Evolutionary conservation across 2,329 filamentous ascomycete species (phyloP), one percentile per base, ranked within the genome.

Genomic region (Clonostachys solani): DNA sequence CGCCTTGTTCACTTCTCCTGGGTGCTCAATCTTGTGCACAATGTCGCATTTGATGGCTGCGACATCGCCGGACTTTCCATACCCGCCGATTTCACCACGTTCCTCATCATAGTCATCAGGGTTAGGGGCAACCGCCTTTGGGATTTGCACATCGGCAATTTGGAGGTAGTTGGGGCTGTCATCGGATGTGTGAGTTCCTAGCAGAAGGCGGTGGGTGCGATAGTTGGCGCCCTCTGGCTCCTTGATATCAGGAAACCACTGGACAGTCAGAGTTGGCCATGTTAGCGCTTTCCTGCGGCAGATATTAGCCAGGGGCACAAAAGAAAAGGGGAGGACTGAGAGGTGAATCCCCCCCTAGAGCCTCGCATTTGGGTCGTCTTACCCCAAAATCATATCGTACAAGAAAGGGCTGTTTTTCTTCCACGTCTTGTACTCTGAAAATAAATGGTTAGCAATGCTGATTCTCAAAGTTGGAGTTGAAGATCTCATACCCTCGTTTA

Each of bases 401-500:
- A 99, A 86, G 63, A 97, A 97, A 5, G 94, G 92, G 54, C 89
- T 90, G 71, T 99, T 99, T 77, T 99, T 99, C 79, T 99, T 99
- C 94, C 94, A 99, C 55, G 92, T 96, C 69, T 99, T 99, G 81
- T 99, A 99, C 67, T 99, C 94, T 91, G 58, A 10, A 15, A 44
- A 5, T 15, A 15, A 33, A 17, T 38, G 17, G 36, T 38, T n/a
- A 38, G 36, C 36, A n/a, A 18, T 8, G 36, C 12, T 18, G 41
- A 17, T 43, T 33, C 13, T 43, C 17, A 3, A 43, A 33, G 6
- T 6, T 13, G 23, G 3, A 29, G 13, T 23, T 42, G n/a, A 12
- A 17, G 40, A 13, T 9, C 17, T 47, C 54, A 44, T 73, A 87
- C 87, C 88, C 75, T 99, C 94, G 58, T 97, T 97, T 70, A 97